Evolutionary conservation across 1,284 basidiomycete species (phyloP).

Genomic region (Sporisorium scitamineum): DNA sequence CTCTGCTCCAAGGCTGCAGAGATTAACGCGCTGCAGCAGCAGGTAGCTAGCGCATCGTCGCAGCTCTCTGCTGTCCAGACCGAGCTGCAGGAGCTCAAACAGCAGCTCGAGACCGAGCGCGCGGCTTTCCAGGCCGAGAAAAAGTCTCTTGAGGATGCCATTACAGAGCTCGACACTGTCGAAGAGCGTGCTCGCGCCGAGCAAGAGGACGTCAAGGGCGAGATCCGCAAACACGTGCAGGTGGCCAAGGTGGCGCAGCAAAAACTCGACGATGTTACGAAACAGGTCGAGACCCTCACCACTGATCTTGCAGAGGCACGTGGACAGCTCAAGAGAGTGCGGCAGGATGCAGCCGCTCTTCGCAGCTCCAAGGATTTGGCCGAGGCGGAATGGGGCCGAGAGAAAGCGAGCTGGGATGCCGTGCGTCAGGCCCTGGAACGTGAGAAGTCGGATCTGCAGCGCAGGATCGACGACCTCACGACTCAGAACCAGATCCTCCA

Average conservation of each 20-base stretch:
- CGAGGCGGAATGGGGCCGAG: constrained; percentile 76
- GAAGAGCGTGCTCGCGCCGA: constrained; percentile 71
- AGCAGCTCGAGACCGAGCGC: constrained; percentile 75
- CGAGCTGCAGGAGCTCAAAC: constrained; percentile 77
- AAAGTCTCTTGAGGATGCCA: constrained; percentile 63
- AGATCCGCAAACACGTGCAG: constrained; percentile 74
- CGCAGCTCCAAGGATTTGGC: constrained; percentile 74
- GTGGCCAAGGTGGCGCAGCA: constrained; percentile 84
- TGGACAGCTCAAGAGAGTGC: constrained; percentile 48
- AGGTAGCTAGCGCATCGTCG: constrained; percentile 74
- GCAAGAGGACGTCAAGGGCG: constrained; percentile 72
- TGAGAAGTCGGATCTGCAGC: constrained; percentile 79
- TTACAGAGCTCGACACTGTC: constrained; percentile 60
- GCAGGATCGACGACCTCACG: constrained; percentile 79
- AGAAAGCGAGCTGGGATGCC: constrained; percentile 84
- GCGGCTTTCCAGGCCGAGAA: constrained; percentile 78
- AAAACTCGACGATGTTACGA: constrained; percentile 81
- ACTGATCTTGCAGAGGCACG: constrained; percentile 78
- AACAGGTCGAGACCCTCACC: constrained; percentile 73
- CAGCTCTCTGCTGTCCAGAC: constrained; percentile 75
- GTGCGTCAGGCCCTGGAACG: constrained; percentile 82
- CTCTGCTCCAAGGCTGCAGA: constrained; percentile 77
- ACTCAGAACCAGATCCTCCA: constrained; percentile 84
- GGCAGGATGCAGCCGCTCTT: constrained; percentile 42
- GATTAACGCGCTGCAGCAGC: constrained; percentile 76